Conservation (phyloP, 805 yeast genomes). For the Kodamaea leandrae region DNA sequence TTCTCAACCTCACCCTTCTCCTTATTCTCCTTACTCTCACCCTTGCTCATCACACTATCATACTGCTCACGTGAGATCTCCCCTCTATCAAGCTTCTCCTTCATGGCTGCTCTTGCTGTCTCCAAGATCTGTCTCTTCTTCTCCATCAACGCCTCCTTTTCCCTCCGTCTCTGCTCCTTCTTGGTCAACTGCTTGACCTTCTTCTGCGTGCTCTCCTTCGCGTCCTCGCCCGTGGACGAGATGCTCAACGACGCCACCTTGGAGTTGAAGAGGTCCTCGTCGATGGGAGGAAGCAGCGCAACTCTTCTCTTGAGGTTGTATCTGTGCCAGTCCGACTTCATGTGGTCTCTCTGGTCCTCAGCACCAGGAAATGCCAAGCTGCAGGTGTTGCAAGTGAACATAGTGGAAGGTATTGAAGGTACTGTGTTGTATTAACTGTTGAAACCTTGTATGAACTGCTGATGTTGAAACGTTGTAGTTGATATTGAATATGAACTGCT, state of each 20-base stretch:
- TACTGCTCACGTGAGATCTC: constrained; percentile 17
- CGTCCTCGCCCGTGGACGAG: constrained; percentile 16
- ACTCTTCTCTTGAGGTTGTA: constrained; percentile 45
- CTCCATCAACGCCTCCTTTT: constrained; percentile 48
- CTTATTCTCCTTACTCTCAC: constrained; percentile 7
- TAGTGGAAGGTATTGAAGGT: too few relatives aligned
- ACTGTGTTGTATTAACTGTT: neutral
- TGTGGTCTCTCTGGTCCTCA: constrained; percentile 39
- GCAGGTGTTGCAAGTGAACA: constrained; percentile 42
- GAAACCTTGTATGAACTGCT: neutral
- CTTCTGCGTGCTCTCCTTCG: constrained; percentile 17
- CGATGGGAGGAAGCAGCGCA: constrained; percentile 31
- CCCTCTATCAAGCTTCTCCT: constrained; percentile 27
- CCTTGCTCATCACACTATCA: constrained; percentile 10
- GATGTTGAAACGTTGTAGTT: neutral
- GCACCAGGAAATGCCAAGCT: constrained; percentile 37
- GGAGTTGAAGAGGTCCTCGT: constrained; percentile 20
- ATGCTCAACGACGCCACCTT: constrained; percentile 21
- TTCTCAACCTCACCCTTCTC: constrained; percentile 2
- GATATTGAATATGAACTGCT: neutral
- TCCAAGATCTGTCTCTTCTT: constrained; percentile 49
- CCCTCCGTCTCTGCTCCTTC: constrained; percentile 49
- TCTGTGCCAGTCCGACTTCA: constrained; percentile 48
- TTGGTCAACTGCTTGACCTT: constrained; percentile 37
- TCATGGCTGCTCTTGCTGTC: constrained; percentile 43